Evolutionary conservation across 495 filamentous ascomycete species (phyloP).

Genomic region (Jackrogersella multiformis): DNA sequence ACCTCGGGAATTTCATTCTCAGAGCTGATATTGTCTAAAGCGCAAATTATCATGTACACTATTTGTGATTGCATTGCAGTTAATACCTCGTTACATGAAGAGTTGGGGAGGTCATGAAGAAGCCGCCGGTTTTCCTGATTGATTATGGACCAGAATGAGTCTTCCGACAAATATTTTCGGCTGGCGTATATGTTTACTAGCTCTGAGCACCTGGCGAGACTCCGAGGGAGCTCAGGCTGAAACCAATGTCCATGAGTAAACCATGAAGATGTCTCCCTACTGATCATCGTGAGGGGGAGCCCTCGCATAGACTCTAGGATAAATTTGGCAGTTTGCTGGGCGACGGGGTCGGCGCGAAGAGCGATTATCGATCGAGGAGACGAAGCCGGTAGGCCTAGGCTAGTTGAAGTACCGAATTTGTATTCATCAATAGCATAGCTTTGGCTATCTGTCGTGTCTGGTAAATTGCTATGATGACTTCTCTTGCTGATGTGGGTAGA

Average conservation of each 20-base stretch:
- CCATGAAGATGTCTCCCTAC: conserved; percentile 33
- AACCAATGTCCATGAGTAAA: conserved; percentile 40
- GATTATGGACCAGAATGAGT: conserved; percentile 21
- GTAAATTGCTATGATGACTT: background rate
- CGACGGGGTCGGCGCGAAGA: conserved; percentile 31
- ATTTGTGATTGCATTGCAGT: conserved; percentile 26
- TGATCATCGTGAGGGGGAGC: conserved; percentile 33
- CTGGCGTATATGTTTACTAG: conserved; percentile 20
- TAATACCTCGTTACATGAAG: conserved; percentile 9
- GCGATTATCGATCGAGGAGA: conserved; percentile 23
- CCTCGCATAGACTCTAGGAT: conserved; percentile 33
- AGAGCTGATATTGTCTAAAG: conserved; percentile 12
- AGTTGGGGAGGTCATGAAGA: conserved; percentile 7
- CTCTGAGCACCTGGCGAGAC: conserved; percentile 22
- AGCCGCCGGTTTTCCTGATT: conserved; percentile 27
- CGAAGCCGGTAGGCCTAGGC: background rate
- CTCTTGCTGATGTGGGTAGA: background rate
- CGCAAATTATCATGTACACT: conserved; percentile 29
- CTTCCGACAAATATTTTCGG: background rate
- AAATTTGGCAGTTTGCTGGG: conserved; percentile 29
- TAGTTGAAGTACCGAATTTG: conserved; percentile 23
- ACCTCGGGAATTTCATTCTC: conserved; percentile 13
- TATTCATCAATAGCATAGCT: background rate
- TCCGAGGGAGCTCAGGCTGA: conserved; percentile 26
- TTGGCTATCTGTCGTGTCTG: background rate